Conservation (phyloP, 108 stramenopile genomes). For the Discostella stelligeroides region DNA sequence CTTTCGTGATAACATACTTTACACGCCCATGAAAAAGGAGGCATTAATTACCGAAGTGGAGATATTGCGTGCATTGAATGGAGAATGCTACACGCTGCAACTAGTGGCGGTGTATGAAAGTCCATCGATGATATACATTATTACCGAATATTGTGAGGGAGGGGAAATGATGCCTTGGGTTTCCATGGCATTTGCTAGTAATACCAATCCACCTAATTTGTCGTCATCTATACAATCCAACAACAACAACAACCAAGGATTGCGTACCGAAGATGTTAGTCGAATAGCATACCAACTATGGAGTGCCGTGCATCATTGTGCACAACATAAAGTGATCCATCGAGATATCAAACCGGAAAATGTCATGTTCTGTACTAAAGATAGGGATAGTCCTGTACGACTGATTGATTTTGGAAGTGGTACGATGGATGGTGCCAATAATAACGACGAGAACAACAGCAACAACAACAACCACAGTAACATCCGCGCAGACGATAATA, state of each 20-base stretch:
- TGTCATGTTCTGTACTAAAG: conserved; percentile 65
- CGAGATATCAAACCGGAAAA: conserved; percentile 71
- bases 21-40: conserved; percentile 75
- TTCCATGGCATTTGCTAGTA: conserved; percentile 18
- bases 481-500: too few relatives aligned
- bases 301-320: conserved; percentile 78
- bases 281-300: conserved; percentile 79
- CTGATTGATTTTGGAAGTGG: conserved; percentile 89
- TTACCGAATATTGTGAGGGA: conserved; percentile 80
- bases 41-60: conserved; percentile 64
- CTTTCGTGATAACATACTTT: conserved; percentile 82
- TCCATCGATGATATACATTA: conserved; percentile 55
- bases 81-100: conserved; percentile 43
- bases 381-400: conserved; percentile 60
- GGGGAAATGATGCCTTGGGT: conserved; percentile 88
- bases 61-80: conserved; percentile 69
- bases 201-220: too few relatives aligned
- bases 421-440: conserved; percentile 41
- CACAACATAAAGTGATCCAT: conserved; percentile 65
- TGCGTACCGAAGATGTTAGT: conserved; percentile 85
- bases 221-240: too few relatives aligned
- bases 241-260: conserved; percentile 46
- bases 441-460: conserved; percentile 13
- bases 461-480: too few relatives aligned
- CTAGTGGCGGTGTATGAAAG: conserved; percentile 74